phyloP scores from a whole-genome alignment of 192 early-diverging fungal genomes.

The Podila epigama region DNA sequence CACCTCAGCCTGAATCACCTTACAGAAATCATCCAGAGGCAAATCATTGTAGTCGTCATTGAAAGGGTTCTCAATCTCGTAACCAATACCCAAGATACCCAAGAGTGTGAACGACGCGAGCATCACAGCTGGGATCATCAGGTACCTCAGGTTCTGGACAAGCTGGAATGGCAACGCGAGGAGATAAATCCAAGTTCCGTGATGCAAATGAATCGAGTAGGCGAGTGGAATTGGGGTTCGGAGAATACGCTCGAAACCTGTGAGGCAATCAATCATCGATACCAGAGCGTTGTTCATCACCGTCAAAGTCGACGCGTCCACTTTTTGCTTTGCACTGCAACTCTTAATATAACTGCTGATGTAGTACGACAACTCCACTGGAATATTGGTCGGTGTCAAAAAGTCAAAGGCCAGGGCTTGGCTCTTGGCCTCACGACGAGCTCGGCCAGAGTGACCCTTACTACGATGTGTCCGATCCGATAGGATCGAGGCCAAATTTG shows the following conservation, averaged over 20 bases:
- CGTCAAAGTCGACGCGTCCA: slow-evolving; percentile 53
- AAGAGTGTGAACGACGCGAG: slow-evolving; percentile 76
- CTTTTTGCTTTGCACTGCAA: slow-evolving; percentile 27
- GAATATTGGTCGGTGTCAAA: slow-evolving; percentile 51
- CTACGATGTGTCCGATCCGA: background rate
- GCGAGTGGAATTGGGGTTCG: slow-evolving; percentile 86
- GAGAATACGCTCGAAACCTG: slow-evolving; percentile 81
- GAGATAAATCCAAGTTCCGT: slow-evolving; percentile 76
- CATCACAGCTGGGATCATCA: slow-evolving; percentile 69
- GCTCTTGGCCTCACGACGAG: slow-evolving; percentile 9
- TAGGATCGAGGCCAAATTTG: background rate
- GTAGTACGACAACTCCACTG: slow-evolving; percentile 65
- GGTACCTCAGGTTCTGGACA: slow-evolving; percentile 53
- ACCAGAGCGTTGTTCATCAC: slow-evolving; percentile 56
- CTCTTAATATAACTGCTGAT: slow-evolving; percentile 58
- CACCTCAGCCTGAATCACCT: slow-evolving; percentile 28
- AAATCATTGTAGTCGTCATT: slow-evolving; percentile 79
- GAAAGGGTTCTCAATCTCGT: slow-evolving; percentile 93
- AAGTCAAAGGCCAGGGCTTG: slow-evolving; percentile 17
- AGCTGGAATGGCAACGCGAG: slow-evolving; percentile 83
- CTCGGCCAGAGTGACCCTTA: background rate
- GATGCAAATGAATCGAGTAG: slow-evolving; percentile 85
- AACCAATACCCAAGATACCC: slow-evolving; percentile 83
- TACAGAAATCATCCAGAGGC: slow-evolving; percentile 60
- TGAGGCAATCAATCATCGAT: slow-evolving; percentile 59